Evolutionary conservation across 2,329 filamentous ascomycete species (phyloP).

Genomic region (Gnomoniopsis sp.): DNA sequence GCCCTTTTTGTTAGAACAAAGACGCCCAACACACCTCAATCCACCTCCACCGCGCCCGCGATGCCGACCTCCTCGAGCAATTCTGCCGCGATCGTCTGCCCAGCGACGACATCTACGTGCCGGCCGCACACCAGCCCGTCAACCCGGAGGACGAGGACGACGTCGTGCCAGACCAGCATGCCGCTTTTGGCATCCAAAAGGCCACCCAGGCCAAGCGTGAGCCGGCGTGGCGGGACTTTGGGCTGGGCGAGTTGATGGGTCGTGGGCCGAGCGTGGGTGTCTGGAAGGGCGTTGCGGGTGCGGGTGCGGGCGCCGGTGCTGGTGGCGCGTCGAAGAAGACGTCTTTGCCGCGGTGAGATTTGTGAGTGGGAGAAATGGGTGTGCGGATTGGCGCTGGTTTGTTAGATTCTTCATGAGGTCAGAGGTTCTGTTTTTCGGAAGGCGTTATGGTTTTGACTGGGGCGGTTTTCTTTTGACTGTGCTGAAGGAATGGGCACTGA

Average conservation of each 20-base stretch:
- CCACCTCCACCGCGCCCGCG: constrained; percentile 68
- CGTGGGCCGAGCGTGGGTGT: constrained; percentile 45
- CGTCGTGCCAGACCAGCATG: constrained; percentile 83
- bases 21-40: constrained; percentile 73
- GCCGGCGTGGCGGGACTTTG: constrained; percentile 75
- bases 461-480: neutral
- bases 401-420: neutral
- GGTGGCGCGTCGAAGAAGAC: constrained; percentile 7
- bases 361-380: neutral
- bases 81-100: constrained; percentile 68
- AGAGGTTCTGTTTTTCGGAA: neutral
- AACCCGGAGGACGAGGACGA: constrained; percentile 89
- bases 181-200: constrained; percentile 80
- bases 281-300: constrained; percentile 20
- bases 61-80: constrained; percentile 77
- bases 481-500: neutral
- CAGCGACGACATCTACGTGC: constrained; percentile 80
- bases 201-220: constrained; percentile 71
- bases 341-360: constrained; percentile 1
- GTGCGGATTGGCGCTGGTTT: neutral
- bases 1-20: constrained; percentile 51
- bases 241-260: constrained; percentile 67
- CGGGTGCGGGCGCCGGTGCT: constrained; percentile 5
- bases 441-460: neutral
- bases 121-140: constrained; percentile 72